phyloP scores from a whole-genome alignment of 305 asterid genomes.

The Fraxinus albicans region DNA sequence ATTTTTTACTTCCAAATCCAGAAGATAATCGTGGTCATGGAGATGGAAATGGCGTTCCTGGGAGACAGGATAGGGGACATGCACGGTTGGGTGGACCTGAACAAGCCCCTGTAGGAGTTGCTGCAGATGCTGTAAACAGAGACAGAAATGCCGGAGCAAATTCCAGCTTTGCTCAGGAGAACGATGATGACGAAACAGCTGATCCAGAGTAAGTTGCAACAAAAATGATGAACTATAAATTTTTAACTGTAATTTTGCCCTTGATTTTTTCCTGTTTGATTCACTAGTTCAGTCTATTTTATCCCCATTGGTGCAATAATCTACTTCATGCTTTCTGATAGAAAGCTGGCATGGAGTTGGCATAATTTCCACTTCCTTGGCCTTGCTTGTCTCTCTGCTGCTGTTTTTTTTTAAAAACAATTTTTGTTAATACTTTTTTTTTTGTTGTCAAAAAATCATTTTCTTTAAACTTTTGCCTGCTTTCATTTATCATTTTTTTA shows the following conservation, averaged over 20 bases:
- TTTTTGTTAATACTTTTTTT: neutral
- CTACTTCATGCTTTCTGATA: neutral
- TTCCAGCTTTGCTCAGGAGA: conserved; percentile 43
- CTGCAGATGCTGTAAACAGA: conserved; percentile 54
- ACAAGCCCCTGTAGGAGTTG: conserved; percentile 42
- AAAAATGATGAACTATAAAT: conserved; percentile 1
- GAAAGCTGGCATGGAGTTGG: neutral
- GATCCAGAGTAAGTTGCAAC: conserved; percentile 72
- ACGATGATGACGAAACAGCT: conserved; percentile 64
- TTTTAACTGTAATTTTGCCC: neutral
- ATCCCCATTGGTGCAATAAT: neutral
- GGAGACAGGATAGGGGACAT: conserved; percentile 68
- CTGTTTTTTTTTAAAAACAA: neutral
- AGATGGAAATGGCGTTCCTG: conserved; percentile 67
- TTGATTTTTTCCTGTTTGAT: neutral
- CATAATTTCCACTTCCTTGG: neutral
- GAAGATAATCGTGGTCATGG: conserved; percentile 79
- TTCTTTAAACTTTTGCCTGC: neutral
- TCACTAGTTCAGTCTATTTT: neutral
- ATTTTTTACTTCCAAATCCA: conserved; percentile 83
- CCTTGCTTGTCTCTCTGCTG: neutral
- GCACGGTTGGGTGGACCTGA: conserved; percentile 62
- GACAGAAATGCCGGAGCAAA: conserved; percentile 51
- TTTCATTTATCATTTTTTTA: neutral
- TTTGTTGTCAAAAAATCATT: neutral